phyloP scores from a whole-genome alignment of 345 rosid species.

The Melastoma malabathricum region DNA sequence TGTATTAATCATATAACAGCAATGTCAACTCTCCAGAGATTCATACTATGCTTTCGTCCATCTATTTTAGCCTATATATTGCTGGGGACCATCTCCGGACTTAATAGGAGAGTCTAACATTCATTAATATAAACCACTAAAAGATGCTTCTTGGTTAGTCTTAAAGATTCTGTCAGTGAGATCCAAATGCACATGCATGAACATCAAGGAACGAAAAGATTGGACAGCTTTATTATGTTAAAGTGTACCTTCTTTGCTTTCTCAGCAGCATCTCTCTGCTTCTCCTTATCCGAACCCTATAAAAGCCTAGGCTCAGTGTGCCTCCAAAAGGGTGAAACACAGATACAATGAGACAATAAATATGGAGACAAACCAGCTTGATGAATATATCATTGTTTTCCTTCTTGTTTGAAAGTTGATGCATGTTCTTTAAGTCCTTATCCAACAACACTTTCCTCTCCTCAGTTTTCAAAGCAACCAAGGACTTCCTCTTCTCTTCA shows the following conservation, averaged over 20 bases:
- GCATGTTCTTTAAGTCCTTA: conserved; percentile 73
- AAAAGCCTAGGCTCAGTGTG: conserved; percentile 5
- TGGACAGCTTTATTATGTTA: not conserved
- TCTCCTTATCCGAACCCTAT: conserved; percentile 96
- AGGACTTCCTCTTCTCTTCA: conserved; percentile 73
- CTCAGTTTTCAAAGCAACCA: conserved; percentile 47
- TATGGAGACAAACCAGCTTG: conserved; percentile 53
- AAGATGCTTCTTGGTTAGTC: no score
- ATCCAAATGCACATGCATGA: not conserved
- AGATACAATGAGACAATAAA: not conserved
- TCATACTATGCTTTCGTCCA: no score
- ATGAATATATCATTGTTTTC: conserved; percentile 62
- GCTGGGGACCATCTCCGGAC: no score
- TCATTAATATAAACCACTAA: no score
- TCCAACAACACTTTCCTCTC: conserved; percentile 71
- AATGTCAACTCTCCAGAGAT: no score
- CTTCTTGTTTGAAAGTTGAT: conserved; percentile 78
- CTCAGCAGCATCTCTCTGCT: conserved; percentile 72
- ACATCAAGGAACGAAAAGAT: not conserved
- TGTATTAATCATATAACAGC: no score
- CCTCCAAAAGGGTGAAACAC: not conserved
- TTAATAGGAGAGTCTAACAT: no score
- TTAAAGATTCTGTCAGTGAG: no score
- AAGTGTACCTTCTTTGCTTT: conserved; percentile 66
- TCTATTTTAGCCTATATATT: no score